A percentile compares a stretch with the other conserved stretches of the same genome.
phyloP scores from a whole-genome alignment of 148 eudicot genomes.

The Rhododendron henanense region DNA sequence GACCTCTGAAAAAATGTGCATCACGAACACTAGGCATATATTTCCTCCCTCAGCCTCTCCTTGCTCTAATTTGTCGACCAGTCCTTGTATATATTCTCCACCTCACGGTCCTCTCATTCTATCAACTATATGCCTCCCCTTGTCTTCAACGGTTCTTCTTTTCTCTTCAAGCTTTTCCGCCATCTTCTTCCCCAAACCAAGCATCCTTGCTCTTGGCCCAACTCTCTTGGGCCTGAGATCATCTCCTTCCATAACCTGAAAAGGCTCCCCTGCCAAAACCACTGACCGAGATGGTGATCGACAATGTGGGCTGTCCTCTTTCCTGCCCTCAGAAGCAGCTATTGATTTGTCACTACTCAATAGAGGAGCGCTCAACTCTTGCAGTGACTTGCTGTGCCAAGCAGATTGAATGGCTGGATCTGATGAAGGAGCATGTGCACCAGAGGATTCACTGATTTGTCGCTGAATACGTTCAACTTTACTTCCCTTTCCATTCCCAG shows the following conservation, averaged over 20 bases:
- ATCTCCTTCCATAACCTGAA: constrained; percentile 38
- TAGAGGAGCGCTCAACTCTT: constrained; percentile 32
- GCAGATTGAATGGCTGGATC: constrained; percentile 22
- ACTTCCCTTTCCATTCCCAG: constrained; percentile 30
- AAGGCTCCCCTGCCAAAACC: constrained; percentile 32
- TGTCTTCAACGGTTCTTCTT: constrained; percentile 77
- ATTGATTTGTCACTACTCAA: constrained; percentile 28
- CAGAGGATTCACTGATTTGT: constrained; percentile 17
- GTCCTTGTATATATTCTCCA: background rate
- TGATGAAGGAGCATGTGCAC: constrained; percentile 16
- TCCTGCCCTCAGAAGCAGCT: background rate
- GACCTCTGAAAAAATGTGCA: background rate
- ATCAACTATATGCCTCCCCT: constrained; percentile 67
- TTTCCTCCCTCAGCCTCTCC: background rate
- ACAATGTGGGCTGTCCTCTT: constrained; percentile 26
- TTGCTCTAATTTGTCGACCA: background rate
- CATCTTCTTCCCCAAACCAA: constrained; percentile 78
- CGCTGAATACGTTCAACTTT: constrained; percentile 20
- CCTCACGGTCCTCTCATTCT: constrained; percentile 52
- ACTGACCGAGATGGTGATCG: constrained; percentile 39
- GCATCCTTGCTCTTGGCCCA: constrained; percentile 74
- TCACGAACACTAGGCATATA: background rate
- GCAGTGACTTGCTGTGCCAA: constrained; percentile 15
- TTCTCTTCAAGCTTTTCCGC: constrained; percentile 84
- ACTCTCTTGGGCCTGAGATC: constrained; percentile 49